These are phyloP conservation scores for Penicillium sp. DNA, from an alignment of 2,329 filamentous ascomycete species.

Conservation along the genomic window DNA sequence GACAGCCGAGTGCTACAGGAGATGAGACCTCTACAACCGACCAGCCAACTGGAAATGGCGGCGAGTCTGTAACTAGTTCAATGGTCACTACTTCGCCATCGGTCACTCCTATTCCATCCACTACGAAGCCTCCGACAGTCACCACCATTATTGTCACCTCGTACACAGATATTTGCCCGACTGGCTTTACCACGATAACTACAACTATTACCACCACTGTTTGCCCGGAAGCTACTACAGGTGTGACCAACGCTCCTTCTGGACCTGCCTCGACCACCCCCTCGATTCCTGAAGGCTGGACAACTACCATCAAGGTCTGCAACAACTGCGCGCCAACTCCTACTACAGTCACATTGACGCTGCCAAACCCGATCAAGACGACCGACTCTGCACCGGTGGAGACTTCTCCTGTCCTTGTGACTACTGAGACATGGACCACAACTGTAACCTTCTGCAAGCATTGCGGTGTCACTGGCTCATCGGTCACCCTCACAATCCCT, in stretches of 20 bases:
- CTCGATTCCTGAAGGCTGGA: conserved; percentile 42
- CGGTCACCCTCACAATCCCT: conserved; percentile 27
- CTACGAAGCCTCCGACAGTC: conserved; percentile 29
- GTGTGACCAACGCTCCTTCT: conserved; percentile 24
- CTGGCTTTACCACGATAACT: conserved; percentile 47
- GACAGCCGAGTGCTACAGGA: background rate
- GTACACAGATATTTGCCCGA: conserved; percentile 48
- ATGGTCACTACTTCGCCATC: conserved; percentile 15
- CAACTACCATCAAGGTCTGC: conserved; percentile 47
- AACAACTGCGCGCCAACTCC: conserved; percentile 42
- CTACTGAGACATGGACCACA: conserved; percentile 19
- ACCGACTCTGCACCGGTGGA: conserved; percentile 11
- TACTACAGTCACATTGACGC: conserved; percentile 44
- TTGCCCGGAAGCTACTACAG: conserved; percentile 39
- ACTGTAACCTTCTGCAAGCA: conserved; percentile 24
- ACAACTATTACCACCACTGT: conserved; percentile 44
- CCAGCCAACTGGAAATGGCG: conserved; percentile 10
- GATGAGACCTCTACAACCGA: conserved; percentile 1
- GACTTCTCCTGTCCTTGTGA: conserved; percentile 11
- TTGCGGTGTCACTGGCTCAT: conserved; percentile 25
- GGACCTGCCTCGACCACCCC: conserved; percentile 23
- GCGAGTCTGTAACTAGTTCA: conserved; percentile 9
- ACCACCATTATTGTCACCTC: conserved; percentile 46
- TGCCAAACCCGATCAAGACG: conserved; percentile 26
- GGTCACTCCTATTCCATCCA: conserved; percentile 18